A percentile compares a stretch with the other conserved stretches of the same genome.
Conservation (phyloP, 73 alveolate species). For the Effrenium voratum region DNA sequence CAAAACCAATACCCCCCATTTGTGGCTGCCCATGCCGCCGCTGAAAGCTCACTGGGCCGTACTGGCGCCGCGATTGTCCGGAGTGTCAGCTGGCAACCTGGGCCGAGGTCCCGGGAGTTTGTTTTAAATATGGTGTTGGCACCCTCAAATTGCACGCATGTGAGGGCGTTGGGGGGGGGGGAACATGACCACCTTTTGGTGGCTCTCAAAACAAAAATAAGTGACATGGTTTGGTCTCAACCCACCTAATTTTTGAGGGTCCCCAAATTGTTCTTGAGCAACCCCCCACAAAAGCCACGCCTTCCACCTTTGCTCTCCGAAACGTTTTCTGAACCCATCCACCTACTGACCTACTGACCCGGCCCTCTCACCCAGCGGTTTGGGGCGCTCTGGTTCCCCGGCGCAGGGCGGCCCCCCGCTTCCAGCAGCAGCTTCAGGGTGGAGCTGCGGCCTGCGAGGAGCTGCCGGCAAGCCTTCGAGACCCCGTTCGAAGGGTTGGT, state of each 20-base stretch:
- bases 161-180: too few relatives aligned
- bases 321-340: not conserved
- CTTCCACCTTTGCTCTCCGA: too few relatives aligned
- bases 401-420: not conserved
- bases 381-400: not conserved
- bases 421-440: constrained; percentile 57
- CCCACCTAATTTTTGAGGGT: too few relatives aligned
- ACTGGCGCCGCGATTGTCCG: constrained; percentile 80
- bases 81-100: constrained; percentile 64
- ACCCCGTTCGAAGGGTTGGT: too few relatives aligned
- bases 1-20: not conserved
- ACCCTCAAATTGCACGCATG: too few relatives aligned
- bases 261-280: too few relatives aligned
- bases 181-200: too few relatives aligned
- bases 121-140: too few relatives aligned
- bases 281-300: too few relatives aligned
- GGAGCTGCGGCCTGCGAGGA: constrained; percentile 18
- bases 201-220: too few relatives aligned
- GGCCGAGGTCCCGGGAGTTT: not conserved
- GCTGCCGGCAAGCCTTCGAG: too few relatives aligned
- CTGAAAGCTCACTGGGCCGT: not conserved
- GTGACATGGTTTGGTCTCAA: too few relatives aligned
- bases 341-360: not conserved
- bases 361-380: not conserved
- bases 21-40: not conserved